These are phyloP conservation scores for Fraxinus latifolia DNA, from an alignment of 305 asterid genomes.

Conservation along the genomic window DNA sequence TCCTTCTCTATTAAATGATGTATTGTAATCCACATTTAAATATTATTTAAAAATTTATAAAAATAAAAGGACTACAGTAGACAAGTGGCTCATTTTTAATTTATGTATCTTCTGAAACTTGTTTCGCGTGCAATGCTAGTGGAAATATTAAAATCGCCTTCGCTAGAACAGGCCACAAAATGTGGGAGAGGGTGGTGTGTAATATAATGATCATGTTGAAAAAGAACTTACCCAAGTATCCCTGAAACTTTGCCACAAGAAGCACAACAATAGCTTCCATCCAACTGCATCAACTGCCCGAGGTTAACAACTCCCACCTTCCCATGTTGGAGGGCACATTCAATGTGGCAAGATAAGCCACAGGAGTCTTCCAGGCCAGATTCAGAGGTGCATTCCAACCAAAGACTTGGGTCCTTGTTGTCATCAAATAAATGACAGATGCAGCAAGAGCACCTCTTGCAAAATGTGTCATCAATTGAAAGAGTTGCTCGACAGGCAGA, in stretches of 20 bases:
- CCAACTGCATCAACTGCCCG: constrained; percentile 85
- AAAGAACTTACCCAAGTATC: constrained; percentile 67
- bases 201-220: neutral
- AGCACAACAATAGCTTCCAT: constrained; percentile 95
- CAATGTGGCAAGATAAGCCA: constrained; percentile 93
- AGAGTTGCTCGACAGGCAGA: constrained; percentile 79
- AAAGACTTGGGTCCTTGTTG: constrained; percentile 95
- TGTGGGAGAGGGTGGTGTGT: neutral
- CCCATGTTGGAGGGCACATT: constrained; percentile 76
- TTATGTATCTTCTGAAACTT: neutral
- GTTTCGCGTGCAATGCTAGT: neutral
- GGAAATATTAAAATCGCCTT: neutral
- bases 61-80: neutral
- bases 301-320: constrained; percentile 84
- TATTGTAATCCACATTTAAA: neutral
- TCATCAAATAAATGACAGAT: constrained; percentile 88
- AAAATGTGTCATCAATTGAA: constrained; percentile 75
- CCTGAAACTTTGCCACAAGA: constrained; percentile 95
- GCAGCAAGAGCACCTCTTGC: constrained; percentile 96
- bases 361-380: constrained; percentile 66
- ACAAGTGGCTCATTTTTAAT: neutral
- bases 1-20: neutral
- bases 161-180: neutral
- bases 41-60: neutral
- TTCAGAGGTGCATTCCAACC: constrained; percentile 86